Percentiles rank a stretch among this genome's conserved stretches.
phyloP scores from a whole-genome alignment of 23 red algal species.

The Gracilaria gracilis region DNA sequence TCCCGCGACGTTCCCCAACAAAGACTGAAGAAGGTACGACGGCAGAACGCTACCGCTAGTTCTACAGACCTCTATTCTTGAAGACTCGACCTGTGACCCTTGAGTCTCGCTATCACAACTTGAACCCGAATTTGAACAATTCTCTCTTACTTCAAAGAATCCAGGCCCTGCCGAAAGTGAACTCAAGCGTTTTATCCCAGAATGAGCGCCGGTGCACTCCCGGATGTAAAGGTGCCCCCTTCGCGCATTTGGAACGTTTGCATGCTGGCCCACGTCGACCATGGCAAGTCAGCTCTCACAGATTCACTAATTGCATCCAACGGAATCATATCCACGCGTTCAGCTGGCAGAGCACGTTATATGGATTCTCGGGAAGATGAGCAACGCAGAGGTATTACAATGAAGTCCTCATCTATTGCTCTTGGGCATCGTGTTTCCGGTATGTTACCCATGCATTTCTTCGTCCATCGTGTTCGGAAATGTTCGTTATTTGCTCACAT shows the following conservation, averaged over 20 bases:
- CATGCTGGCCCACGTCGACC: constrained; percentile 96
- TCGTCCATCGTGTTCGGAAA: not conserved
- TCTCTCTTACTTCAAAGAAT: too few relatives aligned
- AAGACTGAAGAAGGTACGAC: too few relatives aligned
- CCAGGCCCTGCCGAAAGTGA: too few relatives aligned
- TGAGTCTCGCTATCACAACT: too few relatives aligned
- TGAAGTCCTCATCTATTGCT: constrained; percentile 93
- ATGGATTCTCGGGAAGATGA: constrained; percentile 98
- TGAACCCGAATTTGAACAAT: too few relatives aligned
- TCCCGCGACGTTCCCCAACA: too few relatives aligned
- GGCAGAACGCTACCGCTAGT: too few relatives aligned
- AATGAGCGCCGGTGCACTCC: constrained; percentile 28
- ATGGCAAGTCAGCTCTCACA: constrained; percentile 97
- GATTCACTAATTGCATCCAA: constrained; percentile 93
- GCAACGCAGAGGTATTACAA: constrained; percentile 96
- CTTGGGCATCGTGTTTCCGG: constrained; percentile 72
- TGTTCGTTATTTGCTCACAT: constrained; percentile 5
- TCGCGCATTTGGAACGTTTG: constrained; percentile 96
- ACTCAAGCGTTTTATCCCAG: not conserved
- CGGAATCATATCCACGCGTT: constrained; percentile 87
- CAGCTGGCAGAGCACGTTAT: constrained; percentile 86
- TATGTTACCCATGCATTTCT: not conserved
- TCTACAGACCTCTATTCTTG: too few relatives aligned
- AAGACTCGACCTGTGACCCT: too few relatives aligned
- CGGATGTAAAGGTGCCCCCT: constrained; percentile 44